Evolutionary conservation across 176 grass and related monocot species (phyloP).

Genomic region (Carex kokanica): DNA sequence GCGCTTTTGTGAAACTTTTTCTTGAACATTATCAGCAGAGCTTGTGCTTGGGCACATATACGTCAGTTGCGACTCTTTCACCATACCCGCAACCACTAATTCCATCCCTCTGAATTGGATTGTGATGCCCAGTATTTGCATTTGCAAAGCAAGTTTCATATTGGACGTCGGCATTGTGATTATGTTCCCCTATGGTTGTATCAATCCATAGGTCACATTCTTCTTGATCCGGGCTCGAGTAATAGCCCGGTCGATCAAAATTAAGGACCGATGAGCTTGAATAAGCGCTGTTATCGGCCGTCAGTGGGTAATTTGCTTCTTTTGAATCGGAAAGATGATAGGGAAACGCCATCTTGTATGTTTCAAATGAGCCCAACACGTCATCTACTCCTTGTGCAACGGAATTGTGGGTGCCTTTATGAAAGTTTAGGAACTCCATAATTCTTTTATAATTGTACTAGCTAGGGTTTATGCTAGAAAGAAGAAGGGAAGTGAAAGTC

Average conservation of each 20-base stretch:
- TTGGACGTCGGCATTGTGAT: not conserved
- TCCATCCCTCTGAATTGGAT: constrained; percentile 11
- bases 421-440: not conserved
- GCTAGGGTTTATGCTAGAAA: constrained; percentile 5
- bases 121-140: not conserved
- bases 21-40: not conserved
- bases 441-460: not conserved
- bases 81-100: not conserved
- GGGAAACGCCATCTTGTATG: not conserved
- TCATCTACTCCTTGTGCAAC: not conserved
- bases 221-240: constrained; percentile 21
- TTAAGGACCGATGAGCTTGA: constrained; percentile 25
- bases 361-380: not conserved
- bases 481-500: constrained; percentile 3
- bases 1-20: constrained; percentile 6
- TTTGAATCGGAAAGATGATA: constrained; percentile 18
- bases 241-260: constrained; percentile 13
- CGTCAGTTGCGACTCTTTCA: not conserved
- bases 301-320: constrained; percentile 11
- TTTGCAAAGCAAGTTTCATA: not conserved
- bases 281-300: constrained; percentile 5
- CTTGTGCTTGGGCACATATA: constrained; percentile 10
- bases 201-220: constrained; percentile 13
- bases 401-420: not conserved
- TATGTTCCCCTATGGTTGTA: not conserved